Evolutionary conservation across 352 stramenopile species (phyloP).

Genomic region (Phytophthora tentaculata): DNA sequence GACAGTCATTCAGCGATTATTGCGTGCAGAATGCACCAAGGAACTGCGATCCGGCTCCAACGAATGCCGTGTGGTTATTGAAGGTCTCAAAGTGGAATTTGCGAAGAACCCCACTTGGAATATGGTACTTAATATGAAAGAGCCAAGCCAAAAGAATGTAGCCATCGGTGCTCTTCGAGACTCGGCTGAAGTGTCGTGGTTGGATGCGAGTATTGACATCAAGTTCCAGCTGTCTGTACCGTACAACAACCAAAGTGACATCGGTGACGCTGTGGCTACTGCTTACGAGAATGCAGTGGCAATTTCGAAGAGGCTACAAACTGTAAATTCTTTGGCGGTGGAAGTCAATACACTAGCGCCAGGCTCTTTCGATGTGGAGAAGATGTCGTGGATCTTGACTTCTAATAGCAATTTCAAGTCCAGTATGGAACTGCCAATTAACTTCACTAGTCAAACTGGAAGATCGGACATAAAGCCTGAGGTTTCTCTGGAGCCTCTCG

Average conservation of each 20-base stretch:
- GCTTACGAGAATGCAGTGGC: constrained; percentile 39
- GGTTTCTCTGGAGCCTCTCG: constrained; percentile 46
- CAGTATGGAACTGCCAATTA: constrained; percentile 22
- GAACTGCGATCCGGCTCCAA: constrained; percentile 48
- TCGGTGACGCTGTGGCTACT: constrained; percentile 39
- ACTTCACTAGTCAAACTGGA: constrained; percentile 39
- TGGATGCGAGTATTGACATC: constrained; percentile 36
- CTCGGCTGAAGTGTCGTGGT: constrained; percentile 16
- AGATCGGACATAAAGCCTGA: constrained; percentile 31
- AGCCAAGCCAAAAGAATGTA: constrained; percentile 18
- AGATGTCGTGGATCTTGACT: constrained; percentile 28
- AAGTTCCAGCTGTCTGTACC: constrained; percentile 50
- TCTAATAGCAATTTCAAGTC: constrained; percentile 2
- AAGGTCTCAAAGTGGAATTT: constrained; percentile 38
- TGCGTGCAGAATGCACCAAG: constrained; percentile 44
- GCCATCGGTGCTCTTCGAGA: constrained; percentile 12
- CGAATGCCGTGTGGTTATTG: constrained; percentile 48
- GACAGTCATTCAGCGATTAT: constrained; percentile 42
- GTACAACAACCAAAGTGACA: constrained; percentile 48
- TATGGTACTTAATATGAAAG: constrained; percentile 28
- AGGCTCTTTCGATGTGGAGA: constrained; percentile 13
- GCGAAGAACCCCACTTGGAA: constrained; percentile 22
- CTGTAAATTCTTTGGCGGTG: constrained; percentile 24
- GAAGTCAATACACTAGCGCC: not conserved
- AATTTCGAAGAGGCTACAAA: constrained; percentile 37